A percentile compares a stretch with the other conserved stretches of the same genome.
These are phyloP conservation scores for Phytopythium mirpurense DNA, from an alignment of 352 stramenopile species.

Conservation along the genomic window DNA sequence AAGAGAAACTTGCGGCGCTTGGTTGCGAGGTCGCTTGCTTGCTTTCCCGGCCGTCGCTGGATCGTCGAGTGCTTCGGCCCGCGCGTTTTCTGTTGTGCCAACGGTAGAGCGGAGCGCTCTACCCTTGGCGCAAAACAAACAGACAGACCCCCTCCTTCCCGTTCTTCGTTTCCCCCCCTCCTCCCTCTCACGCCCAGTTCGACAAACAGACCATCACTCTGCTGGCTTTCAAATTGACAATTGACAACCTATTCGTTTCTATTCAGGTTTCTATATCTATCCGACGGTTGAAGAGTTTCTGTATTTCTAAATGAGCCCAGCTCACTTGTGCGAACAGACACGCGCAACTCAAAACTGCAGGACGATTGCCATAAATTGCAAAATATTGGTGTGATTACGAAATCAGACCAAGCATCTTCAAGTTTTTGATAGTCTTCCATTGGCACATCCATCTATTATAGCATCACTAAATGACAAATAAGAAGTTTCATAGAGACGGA, in stretches of 20 bases:
- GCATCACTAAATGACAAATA: not conserved
- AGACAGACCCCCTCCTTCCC: not conserved
- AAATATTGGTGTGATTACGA: too few relatives aligned
- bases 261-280: not conserved
- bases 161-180: not conserved
- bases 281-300: not conserved
- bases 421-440: too few relatives aligned
- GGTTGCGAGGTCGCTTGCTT: not conserved
- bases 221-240: constrained; percentile 6
- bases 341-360: too few relatives aligned
- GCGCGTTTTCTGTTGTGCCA: constrained; percentile 8
- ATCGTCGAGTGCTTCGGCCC: constrained; percentile 2
- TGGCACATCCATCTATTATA: too few relatives aligned
- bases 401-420: too few relatives aligned
- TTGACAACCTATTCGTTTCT: not conserved
- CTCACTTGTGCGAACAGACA: too few relatives aligned
- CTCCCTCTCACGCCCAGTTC: constrained; percentile 1
- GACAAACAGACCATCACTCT: constrained; percentile 2
- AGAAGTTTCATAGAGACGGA: not conserved
- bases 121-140: not conserved
- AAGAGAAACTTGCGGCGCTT: not conserved
- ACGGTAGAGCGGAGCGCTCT: too few relatives aligned
- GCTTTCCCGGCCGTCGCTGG: not conserved
- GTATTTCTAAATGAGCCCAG: not conserved
- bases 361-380: too few relatives aligned